Evolutionary conservation across 805 yeast species (phyloP).

Genomic region (Lachancea nothofagi): DNA sequence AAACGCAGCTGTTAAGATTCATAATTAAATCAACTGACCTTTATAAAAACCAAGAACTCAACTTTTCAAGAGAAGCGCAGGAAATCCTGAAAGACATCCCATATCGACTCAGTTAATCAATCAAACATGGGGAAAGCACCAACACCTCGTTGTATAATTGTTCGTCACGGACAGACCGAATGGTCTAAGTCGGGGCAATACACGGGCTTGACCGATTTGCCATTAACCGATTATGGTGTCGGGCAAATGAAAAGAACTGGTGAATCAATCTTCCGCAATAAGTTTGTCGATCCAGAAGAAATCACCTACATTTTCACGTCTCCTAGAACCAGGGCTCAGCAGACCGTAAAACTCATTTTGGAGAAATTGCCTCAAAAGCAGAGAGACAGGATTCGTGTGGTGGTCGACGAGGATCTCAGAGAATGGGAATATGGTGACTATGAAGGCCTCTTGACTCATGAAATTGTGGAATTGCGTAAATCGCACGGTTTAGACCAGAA

Average conservation of each 20-base stretch:
- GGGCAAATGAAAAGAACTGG: conserved; percentile 75
- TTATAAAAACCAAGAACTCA: too few relatives aligned
- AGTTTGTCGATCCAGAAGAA: conserved; percentile 57
- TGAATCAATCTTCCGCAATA: conserved; percentile 48
- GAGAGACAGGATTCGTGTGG: conserved; percentile 39
- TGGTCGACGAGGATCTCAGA: conserved; percentile 62
- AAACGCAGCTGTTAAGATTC: too few relatives aligned
- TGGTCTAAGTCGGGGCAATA: conserved; percentile 95
- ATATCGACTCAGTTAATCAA: neutral
- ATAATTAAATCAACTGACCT: too few relatives aligned
- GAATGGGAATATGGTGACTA: conserved; percentile 98
- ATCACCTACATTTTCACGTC: conserved; percentile 67
- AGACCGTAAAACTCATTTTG: conserved; percentile 63
- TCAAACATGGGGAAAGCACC: conserved; percentile 27
- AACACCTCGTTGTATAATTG: conserved; percentile 63
- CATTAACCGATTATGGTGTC: conserved; percentile 72
- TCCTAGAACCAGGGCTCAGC: conserved; percentile 75
- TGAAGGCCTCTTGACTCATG: conserved; percentile 71
- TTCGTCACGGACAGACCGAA: conserved; percentile 88
- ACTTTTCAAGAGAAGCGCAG: too few relatives aligned
- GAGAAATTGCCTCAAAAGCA: conserved; percentile 42
- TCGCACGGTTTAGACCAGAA: conserved; percentile 50
- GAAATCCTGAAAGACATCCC: neutral
- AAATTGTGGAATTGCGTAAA: conserved; percentile 58
- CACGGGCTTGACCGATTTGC: conserved; percentile 80